Evolutionary conservation across 2,329 filamentous ascomycete genomes (phyloP).

Genomic region (Fusarium newnesense): DNA sequence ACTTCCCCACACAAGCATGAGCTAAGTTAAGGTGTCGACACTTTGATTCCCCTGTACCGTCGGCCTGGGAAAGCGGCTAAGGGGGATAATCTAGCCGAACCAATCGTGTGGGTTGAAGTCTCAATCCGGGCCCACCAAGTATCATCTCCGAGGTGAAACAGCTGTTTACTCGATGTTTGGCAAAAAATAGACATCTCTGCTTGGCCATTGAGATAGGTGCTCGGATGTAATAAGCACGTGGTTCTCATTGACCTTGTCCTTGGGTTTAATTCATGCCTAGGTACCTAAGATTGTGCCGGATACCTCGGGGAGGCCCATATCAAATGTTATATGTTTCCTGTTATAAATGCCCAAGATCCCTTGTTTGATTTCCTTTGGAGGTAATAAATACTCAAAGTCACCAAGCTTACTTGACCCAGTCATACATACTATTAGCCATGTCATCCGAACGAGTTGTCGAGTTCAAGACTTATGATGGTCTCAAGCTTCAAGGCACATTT

Average conservation of each 20-base stretch:
- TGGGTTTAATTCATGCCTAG: neutral
- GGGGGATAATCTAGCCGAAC: neutral
- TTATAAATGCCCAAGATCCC: neutral
- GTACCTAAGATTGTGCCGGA: neutral
- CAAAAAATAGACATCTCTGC: neutral
- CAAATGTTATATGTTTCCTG: neutral
- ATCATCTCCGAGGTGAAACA: neutral
- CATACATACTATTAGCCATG: neutral
- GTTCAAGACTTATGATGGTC: neutral
- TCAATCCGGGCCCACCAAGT: neutral
- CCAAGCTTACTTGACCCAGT: neutral
- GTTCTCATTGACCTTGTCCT: neutral
- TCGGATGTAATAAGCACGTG: neutral
- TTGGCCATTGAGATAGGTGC: neutral
- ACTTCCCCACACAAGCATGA: neutral
- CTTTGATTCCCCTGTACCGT: neutral
- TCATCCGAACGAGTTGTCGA: neutral
- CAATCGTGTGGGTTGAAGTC: neutral
- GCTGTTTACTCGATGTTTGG: neutral
- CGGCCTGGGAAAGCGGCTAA: neutral
- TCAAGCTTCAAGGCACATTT: neutral
- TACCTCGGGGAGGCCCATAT: neutral
- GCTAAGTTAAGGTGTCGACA: neutral
- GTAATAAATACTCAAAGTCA: neutral
- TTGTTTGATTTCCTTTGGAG: neutral